Evolutionary conservation across 2,329 filamentous ascomycete genomes (phyloP), one percentile per base, ranked within the genome.

Genomic region (Macrophomina pseudophaseolina): DNA sequence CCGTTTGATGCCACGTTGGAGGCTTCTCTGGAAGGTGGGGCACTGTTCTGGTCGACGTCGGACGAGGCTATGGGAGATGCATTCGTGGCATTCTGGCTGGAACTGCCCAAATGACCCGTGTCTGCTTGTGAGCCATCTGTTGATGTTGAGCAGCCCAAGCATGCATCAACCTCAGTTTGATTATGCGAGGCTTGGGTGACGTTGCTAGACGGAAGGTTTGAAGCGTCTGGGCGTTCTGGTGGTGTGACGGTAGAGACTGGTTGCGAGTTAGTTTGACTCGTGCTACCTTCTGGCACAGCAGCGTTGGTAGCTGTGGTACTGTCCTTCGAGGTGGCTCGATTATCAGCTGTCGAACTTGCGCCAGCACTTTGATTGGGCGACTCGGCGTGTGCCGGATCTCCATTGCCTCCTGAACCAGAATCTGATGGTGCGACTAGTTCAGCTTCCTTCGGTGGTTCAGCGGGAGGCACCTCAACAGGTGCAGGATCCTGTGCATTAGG

Each of bases 21-120:
- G 9, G 70, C 62, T 4, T 72, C 69, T 28, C 71, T 72, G 16
- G 60, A 38, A 14, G 66, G 35, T 7, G 70, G 30, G 9, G 68
- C 72, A 30, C 58, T 32, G 18, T 64, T 40, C 53, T 52, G 46
- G 46, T 44, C 46, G 7, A n/a, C 30, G 14, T 65, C 63, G 40
- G 51, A 44, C 38, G 63, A 56, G 23, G 63, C 42, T 6, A 32
- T 30, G 3, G 35, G 33, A 8, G 63, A 40, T 12, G 54, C 48
- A 32, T 46, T 59, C 30, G 63, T 46, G 30, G 62, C 38, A 38
- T 33, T 32, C n/a, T 48, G 28, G 51, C 51, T 56, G 30, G 51
- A 35, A 35, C 40, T 16, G 44, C 28, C n/a, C 32, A 40, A 56
- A 35, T 62, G 16, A 23, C 58, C 58, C 6, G 56, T 32, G 14